These are phyloP conservation scores for Fragaria iinumae DNA, from an alignment of 306 rosid species.

Conservation along the genomic window DNA sequence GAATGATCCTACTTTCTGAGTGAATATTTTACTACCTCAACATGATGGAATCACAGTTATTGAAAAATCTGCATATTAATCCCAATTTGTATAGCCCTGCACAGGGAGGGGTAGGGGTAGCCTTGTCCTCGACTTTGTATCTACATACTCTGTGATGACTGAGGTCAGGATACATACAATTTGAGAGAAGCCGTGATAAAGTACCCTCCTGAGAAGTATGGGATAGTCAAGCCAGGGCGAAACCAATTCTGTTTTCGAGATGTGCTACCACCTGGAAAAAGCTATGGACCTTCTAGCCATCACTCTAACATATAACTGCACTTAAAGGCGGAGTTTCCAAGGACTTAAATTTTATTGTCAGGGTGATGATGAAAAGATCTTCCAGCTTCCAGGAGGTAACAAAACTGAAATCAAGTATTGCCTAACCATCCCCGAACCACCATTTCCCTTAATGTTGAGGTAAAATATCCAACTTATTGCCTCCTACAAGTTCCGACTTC, in stretches of 20 bases:
- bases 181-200: not conserved
- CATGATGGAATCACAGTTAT: not conserved
- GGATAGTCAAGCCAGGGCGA: not conserved
- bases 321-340: not conserved
- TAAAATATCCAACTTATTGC: not conserved
- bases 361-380: not conserved
- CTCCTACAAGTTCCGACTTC: not conserved
- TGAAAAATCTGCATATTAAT: not conserved
- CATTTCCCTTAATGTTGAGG: not conserved
- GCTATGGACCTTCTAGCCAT: not conserved
- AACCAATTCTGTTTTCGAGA: not conserved
- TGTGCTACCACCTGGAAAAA: not conserved
- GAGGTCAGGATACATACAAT: not conserved
- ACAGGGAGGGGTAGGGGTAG: no score
- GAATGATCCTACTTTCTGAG: not conserved
- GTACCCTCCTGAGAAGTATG: not conserved
- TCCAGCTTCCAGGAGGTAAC: not conserved
- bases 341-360: not conserved
- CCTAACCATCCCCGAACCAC: not conserved
- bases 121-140: not conserved
- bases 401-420: not conserved
- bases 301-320: not conserved
- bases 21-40: not conserved
- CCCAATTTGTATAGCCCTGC: not conserved
- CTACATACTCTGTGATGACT: not conserved